Conservation (phyloP, 2,329 filamentous ascomycete species). For the Cercospora sp. region DNA sequence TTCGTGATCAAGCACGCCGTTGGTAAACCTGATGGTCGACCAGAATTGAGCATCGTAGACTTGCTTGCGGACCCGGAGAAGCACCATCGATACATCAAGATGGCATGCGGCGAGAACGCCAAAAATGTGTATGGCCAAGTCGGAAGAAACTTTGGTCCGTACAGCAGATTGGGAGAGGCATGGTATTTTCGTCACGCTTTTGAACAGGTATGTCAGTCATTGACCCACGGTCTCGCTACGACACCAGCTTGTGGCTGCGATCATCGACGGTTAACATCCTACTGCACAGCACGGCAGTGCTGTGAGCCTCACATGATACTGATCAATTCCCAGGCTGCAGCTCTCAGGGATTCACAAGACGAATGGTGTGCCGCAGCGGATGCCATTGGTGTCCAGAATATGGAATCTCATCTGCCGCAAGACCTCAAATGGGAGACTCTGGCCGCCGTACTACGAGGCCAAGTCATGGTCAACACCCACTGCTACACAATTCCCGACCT, state of each 20-base stretch:
- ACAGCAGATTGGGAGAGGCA: conserved; percentile 66
- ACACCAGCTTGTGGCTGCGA: conserved; percentile 52
- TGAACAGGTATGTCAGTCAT: conserved; percentile 1
- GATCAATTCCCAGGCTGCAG: conserved; percentile 56
- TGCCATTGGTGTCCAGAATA: conserved; percentile 50
- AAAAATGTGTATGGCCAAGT: conserved; percentile 61
- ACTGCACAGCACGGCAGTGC: background rate
- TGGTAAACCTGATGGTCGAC: conserved; percentile 59
- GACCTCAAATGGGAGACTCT: conserved; percentile 65
- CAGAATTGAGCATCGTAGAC: conserved; percentile 63
- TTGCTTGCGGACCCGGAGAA: conserved; percentile 67
- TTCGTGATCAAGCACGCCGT: conserved; percentile 69
- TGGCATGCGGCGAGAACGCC: conserved; percentile 71
- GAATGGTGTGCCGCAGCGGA: conserved; percentile 66
- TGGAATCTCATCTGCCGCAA: conserved; percentile 61
- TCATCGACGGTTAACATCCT: background rate
- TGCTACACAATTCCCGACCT: conserved; percentile 69
- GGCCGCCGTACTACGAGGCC: conserved; percentile 63
- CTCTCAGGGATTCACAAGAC: conserved; percentile 61
- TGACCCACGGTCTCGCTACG: background rate
- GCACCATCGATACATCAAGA: conserved; percentile 72
- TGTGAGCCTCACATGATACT: conserved; percentile 36
- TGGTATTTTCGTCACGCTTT: conserved; percentile 44
- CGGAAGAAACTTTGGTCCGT: conserved; percentile 56
- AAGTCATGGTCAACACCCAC: conserved; percentile 70